These are phyloP conservation scores for Pichia sp. DNA, from an alignment of 1,139 yeast species.

Conservation along the genomic window DNA sequence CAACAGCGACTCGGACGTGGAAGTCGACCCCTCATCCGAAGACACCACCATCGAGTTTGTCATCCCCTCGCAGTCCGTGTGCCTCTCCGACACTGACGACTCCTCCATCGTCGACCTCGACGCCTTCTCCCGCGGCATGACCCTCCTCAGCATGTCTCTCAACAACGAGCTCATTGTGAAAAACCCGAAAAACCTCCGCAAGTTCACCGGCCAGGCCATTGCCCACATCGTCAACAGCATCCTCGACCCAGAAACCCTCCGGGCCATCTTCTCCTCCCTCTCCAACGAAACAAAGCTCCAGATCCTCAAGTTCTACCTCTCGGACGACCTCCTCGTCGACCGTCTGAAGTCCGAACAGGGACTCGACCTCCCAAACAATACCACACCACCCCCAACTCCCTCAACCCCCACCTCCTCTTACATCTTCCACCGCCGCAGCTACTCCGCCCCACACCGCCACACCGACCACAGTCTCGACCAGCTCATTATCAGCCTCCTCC, in stretches of 20 bases:
- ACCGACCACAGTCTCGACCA: not conserved
- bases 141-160: conserved; percentile 19
- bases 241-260: not conserved
- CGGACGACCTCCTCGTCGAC: not conserved
- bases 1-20: too few relatives aligned
- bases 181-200: conserved; percentile 12
- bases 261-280: not conserved
- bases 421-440: not conserved
- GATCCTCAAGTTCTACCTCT: not conserved
- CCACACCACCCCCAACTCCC: not conserved
- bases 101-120: not conserved
- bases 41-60: conserved; percentile 2
- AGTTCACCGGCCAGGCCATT: conserved; percentile 17
- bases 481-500: not conserved
- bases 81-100: not conserved
- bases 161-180: conserved; percentile 14
- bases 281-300: not conserved
- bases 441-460: not conserved
- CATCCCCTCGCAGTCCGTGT: not conserved
- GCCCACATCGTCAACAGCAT: conserved; percentile 16
- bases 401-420: not conserved
- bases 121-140: conserved; percentile 11
- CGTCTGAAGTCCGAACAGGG: not conserved
- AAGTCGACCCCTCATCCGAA: too few relatives aligned
- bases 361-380: not conserved